phyloP scores from a whole-genome alignment of 768 basidiomycete species.

The Russula sp. region DNA sequence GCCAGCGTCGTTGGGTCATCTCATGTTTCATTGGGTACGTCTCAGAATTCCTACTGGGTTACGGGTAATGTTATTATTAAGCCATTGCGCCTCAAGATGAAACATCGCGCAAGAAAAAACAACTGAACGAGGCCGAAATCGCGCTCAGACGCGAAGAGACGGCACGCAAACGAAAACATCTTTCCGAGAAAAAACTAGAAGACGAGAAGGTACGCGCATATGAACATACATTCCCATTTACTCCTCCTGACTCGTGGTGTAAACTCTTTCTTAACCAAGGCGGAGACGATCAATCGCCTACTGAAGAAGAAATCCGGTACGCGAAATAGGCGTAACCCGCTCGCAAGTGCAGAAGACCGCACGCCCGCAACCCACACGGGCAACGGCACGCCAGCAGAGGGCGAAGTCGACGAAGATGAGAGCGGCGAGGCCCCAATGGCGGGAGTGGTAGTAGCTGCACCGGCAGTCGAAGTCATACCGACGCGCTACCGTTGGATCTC shows the following conservation, averaged over 20 bases:
- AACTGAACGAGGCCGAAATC: slow-evolving; percentile 67
- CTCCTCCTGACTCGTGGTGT: neutral
- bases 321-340: slow-evolving; percentile 54
- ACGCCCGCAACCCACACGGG: slow-evolving; percentile 39
- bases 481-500: slow-evolving; percentile 75
- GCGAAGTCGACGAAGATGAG: slow-evolving; percentile 45
- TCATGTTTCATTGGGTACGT: slow-evolving; percentile 62
- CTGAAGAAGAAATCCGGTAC: slow-evolving; percentile 80
- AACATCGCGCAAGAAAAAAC: slow-evolving; percentile 55
- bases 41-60: neutral
- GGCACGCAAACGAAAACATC: slow-evolving; percentile 73
- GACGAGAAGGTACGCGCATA: slow-evolving; percentile 70
- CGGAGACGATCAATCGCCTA: slow-evolving; percentile 85
- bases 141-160: slow-evolving; percentile 77
- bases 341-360: slow-evolving; percentile 48
- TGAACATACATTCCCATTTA: neutral
- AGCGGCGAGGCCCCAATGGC: slow-evolving; percentile 41
- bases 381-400: slow-evolving; percentile 31
- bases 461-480: slow-evolving; percentile 37
- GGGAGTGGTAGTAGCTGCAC: neutral
- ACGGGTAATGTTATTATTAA: neutral
- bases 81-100: slow-evolving; percentile 30
- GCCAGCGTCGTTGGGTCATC: slow-evolving; percentile 65
- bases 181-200: slow-evolving; percentile 79
- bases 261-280: slow-evolving; percentile 41